A percentile compares a stretch with the other conserved stretches of the same genome.
These are phyloP conservation scores for Filosporella fistucella DNA, from an alignment of 495 filamentous ascomycete genomes.

Conservation along the genomic window DNA sequence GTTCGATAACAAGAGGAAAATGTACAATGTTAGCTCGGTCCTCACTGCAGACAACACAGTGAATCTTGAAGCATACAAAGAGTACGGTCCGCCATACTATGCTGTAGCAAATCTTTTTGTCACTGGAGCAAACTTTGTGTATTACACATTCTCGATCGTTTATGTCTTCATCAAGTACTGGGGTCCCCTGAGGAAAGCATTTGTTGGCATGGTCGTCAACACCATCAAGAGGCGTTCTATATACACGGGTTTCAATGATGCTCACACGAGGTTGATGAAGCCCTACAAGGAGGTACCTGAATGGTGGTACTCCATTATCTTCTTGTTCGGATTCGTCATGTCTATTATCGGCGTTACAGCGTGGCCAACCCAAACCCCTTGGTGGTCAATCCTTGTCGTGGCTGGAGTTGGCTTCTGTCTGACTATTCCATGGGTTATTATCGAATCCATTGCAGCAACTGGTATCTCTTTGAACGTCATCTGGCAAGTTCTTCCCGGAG, in stretches of 20 bases:
- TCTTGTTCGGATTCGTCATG: constrained; percentile 2
- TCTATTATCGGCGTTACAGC: not conserved
- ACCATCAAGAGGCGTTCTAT: not conserved
- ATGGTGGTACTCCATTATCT: constrained; percentile 1
- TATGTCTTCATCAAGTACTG: not conserved
- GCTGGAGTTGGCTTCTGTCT: not conserved
- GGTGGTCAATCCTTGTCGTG: not conserved
- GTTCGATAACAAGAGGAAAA: not conserved
- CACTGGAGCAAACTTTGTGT: not conserved
- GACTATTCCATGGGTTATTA: constrained; percentile 1
- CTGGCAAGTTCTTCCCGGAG: not conserved
- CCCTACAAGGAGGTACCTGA: constrained; percentile 1
- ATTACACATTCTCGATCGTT: not conserved
- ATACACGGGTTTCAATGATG: not conserved
- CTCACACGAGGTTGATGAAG: not conserved
- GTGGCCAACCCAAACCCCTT: constrained; percentile 1
- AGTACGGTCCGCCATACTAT: not conserved
- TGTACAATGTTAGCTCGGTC: not conserved
- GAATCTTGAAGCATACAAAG: not conserved
- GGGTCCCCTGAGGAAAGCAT: not conserved
- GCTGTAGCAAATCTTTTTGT: not conserved
- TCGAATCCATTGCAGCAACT: not conserved
- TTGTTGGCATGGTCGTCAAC: not conserved
- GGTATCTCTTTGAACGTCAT: not conserved
- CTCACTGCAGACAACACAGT: not conserved